Percentiles rank a stretch among this genome's conserved stretches.
phyloP scores from a whole-genome alignment of 768 basidiomycete genomes.

The Leccinum imitatum region DNA sequence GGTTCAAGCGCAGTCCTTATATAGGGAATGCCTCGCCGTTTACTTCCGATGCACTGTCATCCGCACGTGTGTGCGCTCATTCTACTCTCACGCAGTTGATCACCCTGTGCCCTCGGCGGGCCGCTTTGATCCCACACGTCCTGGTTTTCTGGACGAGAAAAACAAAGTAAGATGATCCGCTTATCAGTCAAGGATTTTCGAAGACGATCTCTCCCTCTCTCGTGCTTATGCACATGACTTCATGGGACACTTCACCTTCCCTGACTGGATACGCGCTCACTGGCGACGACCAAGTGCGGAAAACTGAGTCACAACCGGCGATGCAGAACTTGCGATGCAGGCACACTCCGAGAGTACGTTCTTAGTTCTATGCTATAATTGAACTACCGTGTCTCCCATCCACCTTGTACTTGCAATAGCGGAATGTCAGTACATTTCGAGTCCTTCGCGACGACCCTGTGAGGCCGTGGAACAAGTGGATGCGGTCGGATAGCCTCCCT shows the following conservation, averaged over 20 bases:
- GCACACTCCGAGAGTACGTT: neutral
- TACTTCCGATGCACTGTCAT: neutral
- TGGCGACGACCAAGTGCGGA: neutral
- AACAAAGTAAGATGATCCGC: neutral
- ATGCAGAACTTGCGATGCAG: neutral
- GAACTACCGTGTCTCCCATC: neutral
- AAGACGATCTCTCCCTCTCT: neutral
- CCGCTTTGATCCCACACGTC: neutral
- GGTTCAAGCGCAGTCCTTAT: neutral
- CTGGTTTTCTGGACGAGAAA: neutral
- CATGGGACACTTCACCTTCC: too few species aligned
- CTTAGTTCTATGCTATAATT: neutral
- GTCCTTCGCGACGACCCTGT: neutral
- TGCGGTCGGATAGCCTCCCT: too few species aligned
- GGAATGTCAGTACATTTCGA: neutral
- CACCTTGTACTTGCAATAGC: neutral
- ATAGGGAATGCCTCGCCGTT: neutral
- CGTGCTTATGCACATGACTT: too few species aligned
- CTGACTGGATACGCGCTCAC: neutral
- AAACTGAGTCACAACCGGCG: neutral
- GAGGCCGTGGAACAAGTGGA: too few species aligned
- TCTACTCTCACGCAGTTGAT: neutral
- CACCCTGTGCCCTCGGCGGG: neutral
- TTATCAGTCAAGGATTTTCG: neutral
- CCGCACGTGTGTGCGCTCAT: neutral